A percentile compares a stretch with the other conserved stretches of the same genome.
Evolutionary conservation across 805 yeast species (phyloP).

Genomic region (Metschnikowia sp.): DNA sequence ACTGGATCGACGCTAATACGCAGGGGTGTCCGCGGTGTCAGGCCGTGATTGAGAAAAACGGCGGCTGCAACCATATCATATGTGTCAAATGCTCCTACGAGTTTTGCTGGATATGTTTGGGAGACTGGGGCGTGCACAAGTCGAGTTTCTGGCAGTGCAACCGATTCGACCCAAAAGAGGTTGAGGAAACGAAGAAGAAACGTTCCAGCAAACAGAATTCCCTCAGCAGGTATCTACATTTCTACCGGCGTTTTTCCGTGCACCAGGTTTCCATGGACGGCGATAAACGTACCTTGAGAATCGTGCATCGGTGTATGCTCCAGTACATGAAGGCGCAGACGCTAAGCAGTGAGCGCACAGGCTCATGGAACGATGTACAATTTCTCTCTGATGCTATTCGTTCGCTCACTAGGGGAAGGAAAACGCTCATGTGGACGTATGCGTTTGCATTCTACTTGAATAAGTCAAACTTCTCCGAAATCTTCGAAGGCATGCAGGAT

Average conservation of each 20-base stretch:
- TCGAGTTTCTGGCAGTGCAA: slow-evolving; percentile 65
- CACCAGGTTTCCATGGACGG: slow-evolving; percentile 76
- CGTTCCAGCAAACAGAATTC: slow-evolving; percentile 45
- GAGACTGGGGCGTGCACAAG: slow-evolving; percentile 71
- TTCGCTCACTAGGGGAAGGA: slow-evolving; percentile 63
- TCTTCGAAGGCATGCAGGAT: slow-evolving; percentile 71
- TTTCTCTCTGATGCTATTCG: slow-evolving; percentile 73
- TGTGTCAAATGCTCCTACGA: slow-evolving; percentile 74
- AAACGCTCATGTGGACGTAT: slow-evolving; percentile 86
- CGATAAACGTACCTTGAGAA: slow-evolving; percentile 61
- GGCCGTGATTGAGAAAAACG: slow-evolving; percentile 82
- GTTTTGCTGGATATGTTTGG: slow-evolving; percentile 92
- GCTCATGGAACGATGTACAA: slow-evolving; percentile 85
- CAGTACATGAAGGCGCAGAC: slow-evolving; percentile 60
- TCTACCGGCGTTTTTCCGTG: slow-evolving; percentile 66
- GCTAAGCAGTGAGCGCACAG: slow-evolving; percentile 11
- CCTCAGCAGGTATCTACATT: slow-evolving; percentile 67
- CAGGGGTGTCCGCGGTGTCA: slow-evolving; percentile 82
- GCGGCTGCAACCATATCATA: slow-evolving; percentile 96
- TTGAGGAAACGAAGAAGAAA: slow-evolving; percentile 40
- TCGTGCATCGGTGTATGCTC: slow-evolving; percentile 61
- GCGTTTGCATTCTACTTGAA: slow-evolving; percentile 70
- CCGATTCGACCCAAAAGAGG: slow-evolving; percentile 36
- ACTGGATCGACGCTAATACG: slow-evolving; percentile 85
- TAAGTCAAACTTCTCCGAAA: slow-evolving; percentile 49